Evolutionary conservation across 2,329 filamentous ascomycete genomes (phyloP), one percentile per base, ranked within the genome.

Genomic region (Aspergillus floridensis): DNA sequence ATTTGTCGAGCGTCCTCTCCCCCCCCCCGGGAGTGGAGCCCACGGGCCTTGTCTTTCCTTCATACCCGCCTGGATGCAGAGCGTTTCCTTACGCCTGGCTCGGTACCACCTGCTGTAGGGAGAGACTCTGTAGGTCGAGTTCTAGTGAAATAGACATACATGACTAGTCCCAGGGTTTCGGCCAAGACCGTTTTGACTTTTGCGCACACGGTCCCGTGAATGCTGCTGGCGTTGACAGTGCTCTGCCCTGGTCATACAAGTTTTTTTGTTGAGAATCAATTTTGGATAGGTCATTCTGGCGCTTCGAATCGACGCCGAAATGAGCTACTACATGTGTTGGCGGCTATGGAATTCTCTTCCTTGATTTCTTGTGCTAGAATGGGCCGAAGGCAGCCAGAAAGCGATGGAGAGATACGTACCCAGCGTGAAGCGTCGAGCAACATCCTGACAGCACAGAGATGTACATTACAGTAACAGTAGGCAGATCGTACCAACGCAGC

Each of bases 251-350:
- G 48, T 55, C 52, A 59, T 59, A 53, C 58, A 63, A 53, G 49
- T 63, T 54, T 53, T 53, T 63, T 54, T 53, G 53, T 65, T 57
- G 56, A 63, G 56, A 59, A 53, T 29, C 58, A 53, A 57, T 53
- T 61, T 65, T 59, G 59, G 64, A 66, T 59, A 58, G 61, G 56
- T 66, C 63, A 65, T 49, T 54, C 29, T 38, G 44, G 56, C 26
- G 49, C 54, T 31, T 29, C 41, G n/a, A 29, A 11, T 21, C 46
- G 21, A 12, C 10, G 16, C 22, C 22, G 8, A 19, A 29, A 21
- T 29, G 52, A 31, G 35, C 19, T 19, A 29, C 44, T 26, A 38
- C 21, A 10, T 24, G 22, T n/a, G 22, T 4, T 22, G 35, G 52
- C 52, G 52, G 52, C 31, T 54, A 31, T 47, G 44, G 22, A 21